phyloP scores from a whole-genome alignment of 2,329 filamentous ascomycete genomes.

The Venturia aucupariae region DNA sequence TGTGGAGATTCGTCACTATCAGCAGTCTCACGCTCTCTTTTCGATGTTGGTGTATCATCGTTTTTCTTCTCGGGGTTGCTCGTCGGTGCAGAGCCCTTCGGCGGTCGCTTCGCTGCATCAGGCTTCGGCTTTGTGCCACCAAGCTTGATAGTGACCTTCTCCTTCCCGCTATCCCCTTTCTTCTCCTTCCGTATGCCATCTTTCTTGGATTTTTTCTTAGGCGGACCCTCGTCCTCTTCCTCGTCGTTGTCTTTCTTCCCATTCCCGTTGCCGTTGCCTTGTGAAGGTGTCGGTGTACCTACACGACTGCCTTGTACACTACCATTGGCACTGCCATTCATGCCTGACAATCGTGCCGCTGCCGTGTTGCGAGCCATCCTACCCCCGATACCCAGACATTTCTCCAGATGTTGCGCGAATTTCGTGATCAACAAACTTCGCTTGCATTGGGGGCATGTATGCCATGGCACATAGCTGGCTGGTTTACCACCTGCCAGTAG shows the following conservation, averaged over 20 bases:
- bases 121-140: background rate
- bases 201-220: slow-evolving; percentile 14
- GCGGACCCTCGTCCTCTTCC: slow-evolving; percentile 10
- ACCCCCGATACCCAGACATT: slow-evolving; percentile 50
- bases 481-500: slow-evolving; percentile 39
- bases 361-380: slow-evolving; percentile 41
- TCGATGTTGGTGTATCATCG: background rate
- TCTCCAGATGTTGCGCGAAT: slow-evolving; percentile 52
- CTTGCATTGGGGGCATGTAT: slow-evolving; percentile 52
- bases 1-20: background rate
- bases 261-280: slow-evolving; percentile 6
- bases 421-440: slow-evolving; percentile 52
- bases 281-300: slow-evolving; percentile 31
- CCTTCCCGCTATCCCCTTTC: slow-evolving; percentile 8
- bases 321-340: slow-evolving; percentile 26
- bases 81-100: slow-evolving; percentile 2
- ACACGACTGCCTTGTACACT: slow-evolving; percentile 30
- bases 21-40: background rate
- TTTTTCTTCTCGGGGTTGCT: slow-evolving; percentile 8
- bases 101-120: slow-evolving; percentile 6
- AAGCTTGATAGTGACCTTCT: slow-evolving; percentile 14
- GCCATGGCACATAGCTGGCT: slow-evolving; percentile 41
- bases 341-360: slow-evolving; percentile 35
- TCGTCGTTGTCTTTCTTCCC: slow-evolving; percentile 8
- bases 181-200: slow-evolving; percentile 12